These are phyloP conservation scores for Ophiosphaerella narmari DNA, from an alignment of 2,329 filamentous ascomycete genomes.

Conservation along the genomic window DNA sequence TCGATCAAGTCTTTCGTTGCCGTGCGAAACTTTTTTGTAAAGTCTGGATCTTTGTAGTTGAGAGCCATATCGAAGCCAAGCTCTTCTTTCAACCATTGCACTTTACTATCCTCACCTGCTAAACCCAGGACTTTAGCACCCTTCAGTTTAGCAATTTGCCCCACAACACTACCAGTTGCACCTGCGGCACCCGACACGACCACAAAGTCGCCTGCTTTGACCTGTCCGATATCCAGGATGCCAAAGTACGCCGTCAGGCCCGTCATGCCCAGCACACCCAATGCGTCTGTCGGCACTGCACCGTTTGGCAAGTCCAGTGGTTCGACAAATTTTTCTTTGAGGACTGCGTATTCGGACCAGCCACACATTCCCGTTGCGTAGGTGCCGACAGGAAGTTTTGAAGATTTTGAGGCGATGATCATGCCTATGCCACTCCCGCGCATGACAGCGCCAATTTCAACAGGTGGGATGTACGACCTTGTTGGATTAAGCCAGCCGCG, in stretches of 20 bases:
- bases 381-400: conserved; percentile 60
- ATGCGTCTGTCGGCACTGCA: conserved; percentile 61
- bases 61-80: conserved; percentile 60
- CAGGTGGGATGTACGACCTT: conserved; percentile 69
- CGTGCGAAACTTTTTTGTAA: conserved; percentile 53
- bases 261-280: conserved; percentile 62
- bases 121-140: conserved; percentile 59
- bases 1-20: conserved; percentile 57
- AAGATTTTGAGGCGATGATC: conserved; percentile 64
- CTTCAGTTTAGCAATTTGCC: conserved; percentile 77
- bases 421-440: conserved; percentile 65
- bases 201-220: conserved; percentile 72
- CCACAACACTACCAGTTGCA: conserved; percentile 75
- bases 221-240: conserved; percentile 68
- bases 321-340: conserved; percentile 57
- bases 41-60: conserved; percentile 60
- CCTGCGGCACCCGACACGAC: conserved; percentile 79
- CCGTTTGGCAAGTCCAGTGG: conserved; percentile 52
- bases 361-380: conserved; percentile 61
- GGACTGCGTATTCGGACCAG: conserved; percentile 70
- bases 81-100: conserved; percentile 58
- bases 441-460: conserved; percentile 71
- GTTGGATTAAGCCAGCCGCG: conserved; percentile 67
- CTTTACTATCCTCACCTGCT: conserved; percentile 59
- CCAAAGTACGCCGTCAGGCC: conserved; percentile 79